phyloP scores from a whole-genome alignment of 164 flowering plant species.

The Amborella trichopoda region DNA sequence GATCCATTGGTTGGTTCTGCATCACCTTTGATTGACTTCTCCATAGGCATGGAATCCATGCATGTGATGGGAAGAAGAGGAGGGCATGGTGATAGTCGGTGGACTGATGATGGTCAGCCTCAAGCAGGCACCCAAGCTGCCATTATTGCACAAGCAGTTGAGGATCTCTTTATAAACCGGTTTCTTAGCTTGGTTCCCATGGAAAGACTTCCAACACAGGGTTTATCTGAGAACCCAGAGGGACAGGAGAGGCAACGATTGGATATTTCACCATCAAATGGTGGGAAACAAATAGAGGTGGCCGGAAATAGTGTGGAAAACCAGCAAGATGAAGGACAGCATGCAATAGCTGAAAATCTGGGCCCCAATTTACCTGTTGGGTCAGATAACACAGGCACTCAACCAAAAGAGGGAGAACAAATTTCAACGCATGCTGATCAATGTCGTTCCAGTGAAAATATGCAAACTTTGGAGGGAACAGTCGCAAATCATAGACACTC shows the following conservation, averaged over 20 bases:
- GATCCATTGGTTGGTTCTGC: slow-evolving; percentile 52
- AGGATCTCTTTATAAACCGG: slow-evolving; percentile 66
- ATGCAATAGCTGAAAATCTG: no score
- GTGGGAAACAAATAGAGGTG: slow-evolving; percentile 17
- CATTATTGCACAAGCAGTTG: slow-evolving; percentile 73
- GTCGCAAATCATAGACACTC: slow-evolving; percentile 15
- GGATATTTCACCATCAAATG: slow-evolving; percentile 18
- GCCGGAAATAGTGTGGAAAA: slow-evolving; percentile 21
- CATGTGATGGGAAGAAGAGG: slow-evolving; percentile 52
- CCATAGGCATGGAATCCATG: slow-evolving; percentile 70
- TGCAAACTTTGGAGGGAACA: slow-evolving; percentile 48
- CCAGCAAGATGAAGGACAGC: slow-evolving; percentile 27
- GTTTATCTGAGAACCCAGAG: slow-evolving; percentile 25
- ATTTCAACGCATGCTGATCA: no score
- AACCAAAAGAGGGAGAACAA: no score
- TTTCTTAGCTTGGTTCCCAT: slow-evolving; percentile 32
- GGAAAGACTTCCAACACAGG: slow-evolving; percentile 20
- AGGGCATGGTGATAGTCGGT: slow-evolving; percentile 73
- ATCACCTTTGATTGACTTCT: slow-evolving; percentile 64
- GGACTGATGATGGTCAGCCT: slow-evolving; percentile 98
- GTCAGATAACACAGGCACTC: no score
- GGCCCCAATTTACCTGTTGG: no score
- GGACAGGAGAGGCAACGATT: slow-evolving; percentile 27
- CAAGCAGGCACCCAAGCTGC: slow-evolving; percentile 71
- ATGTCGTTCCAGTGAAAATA: slow-evolving; percentile 33